Percentiles rank a stretch among this genome's conserved stretches.
These are phyloP conservation scores for Rubroshorea leprosula DNA, from an alignment of 345 rosid genomes.

Conservation along the genomic window DNA sequence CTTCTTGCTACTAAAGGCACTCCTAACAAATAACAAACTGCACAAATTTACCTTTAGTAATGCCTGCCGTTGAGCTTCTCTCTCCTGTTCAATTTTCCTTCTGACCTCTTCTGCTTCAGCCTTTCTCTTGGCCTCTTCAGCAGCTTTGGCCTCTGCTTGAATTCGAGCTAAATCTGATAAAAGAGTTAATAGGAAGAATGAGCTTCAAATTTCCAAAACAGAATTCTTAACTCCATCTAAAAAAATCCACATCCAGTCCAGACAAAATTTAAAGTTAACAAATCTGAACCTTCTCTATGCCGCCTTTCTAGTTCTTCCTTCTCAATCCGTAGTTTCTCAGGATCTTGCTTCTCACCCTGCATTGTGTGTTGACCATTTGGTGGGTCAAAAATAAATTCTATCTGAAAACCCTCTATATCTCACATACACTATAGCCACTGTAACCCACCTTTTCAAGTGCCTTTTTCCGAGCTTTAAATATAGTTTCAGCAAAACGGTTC, in stretches of 20 bases:
- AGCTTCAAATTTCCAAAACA: slow-evolving; percentile 9
- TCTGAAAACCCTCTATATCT: neutral
- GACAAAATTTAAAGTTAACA: neutral
- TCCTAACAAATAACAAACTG: neutral
- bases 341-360: slow-evolving; percentile 72
- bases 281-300: slow-evolving; percentile 61
- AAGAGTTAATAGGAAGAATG: slow-evolving; percentile 2
- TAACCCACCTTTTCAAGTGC: slow-evolving; percentile 66
- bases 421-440: neutral
- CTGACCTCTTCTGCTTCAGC: slow-evolving; percentile 70
- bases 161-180: slow-evolving; percentile 67
- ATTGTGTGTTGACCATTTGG: slow-evolving; percentile 1
- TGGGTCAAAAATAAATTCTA: neutral
- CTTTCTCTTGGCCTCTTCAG: slow-evolving; percentile 65
- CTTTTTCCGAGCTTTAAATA: slow-evolving; percentile 82
- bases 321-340: slow-evolving; percentile 65
- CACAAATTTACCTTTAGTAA: slow-evolving; percentile 48
- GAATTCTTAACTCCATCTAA: neutral
- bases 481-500: slow-evolving; percentile 87
- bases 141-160: slow-evolving; percentile 84
- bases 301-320: slow-evolving; percentile 79
- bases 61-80: slow-evolving; percentile 92
- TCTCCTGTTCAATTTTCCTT: slow-evolving; percentile 70
- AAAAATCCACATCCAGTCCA: too few species aligned
- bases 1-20: neutral